Evolutionary conservation across 2,329 filamentous ascomycete species (phyloP).

Genomic region (Fusarium sp.): DNA sequence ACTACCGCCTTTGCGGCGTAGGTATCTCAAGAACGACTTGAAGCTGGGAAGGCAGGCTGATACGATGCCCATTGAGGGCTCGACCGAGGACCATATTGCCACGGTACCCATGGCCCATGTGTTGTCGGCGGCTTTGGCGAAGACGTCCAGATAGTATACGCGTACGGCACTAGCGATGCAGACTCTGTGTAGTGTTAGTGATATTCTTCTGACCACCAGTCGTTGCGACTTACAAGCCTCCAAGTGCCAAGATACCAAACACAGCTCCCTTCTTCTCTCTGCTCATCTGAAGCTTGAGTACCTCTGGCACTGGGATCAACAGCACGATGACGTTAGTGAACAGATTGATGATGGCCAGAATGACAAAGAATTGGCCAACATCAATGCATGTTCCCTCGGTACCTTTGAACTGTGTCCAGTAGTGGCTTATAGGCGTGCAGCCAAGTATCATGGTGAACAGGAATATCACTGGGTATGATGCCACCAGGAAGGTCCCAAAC

Average conservation of each 20-base stretch:
- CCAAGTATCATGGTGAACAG: constrained; percentile 7
- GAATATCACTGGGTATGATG: constrained; percentile 7
- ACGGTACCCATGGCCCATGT: constrained; percentile 20
- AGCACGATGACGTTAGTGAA: constrained; percentile 4
- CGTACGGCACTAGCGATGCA: constrained; percentile 16
- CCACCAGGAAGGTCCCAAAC: neutral
- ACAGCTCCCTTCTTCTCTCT: constrained; percentile 16
- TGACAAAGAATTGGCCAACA: constrained; percentile 3
- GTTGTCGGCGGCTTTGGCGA: neutral
- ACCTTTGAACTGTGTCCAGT: constrained; percentile 15
- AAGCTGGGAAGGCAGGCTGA: constrained; percentile 19
- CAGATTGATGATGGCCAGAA: constrained; percentile 3
- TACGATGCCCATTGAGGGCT: constrained; percentile 16
- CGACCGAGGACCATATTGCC: constrained; percentile 19
- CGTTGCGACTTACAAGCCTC: neutral
- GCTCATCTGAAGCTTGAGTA: constrained; percentile 12
- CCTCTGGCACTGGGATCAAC: constrained; percentile 11
- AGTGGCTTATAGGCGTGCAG: neutral
- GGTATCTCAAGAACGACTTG: constrained; percentile 1
- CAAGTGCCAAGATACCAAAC: constrained; percentile 7
- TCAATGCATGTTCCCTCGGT: constrained; percentile 11
- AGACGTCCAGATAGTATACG: constrained; percentile 1
- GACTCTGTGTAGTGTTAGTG: neutral
- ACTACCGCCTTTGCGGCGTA: neutral
- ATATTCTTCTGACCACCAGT: rapidly evolving